A percentile compares a stretch with the other conserved stretches of the same genome.
Conservation (phyloP, 352 stramenopile species). For the Phytopythium aichiense region DNA sequence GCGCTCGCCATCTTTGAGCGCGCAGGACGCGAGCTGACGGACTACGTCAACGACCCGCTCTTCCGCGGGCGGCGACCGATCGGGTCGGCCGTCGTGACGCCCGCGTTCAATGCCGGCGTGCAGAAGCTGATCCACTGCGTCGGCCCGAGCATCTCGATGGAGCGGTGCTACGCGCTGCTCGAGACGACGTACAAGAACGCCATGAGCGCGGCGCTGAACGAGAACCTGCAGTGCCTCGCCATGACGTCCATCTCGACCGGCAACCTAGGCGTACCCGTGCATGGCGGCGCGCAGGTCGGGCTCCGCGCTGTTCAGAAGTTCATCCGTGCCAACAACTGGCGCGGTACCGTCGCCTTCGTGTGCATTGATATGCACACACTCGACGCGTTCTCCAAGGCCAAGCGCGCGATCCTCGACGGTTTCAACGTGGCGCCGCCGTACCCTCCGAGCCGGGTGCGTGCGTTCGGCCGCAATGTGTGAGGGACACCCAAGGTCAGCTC, state of each 20-base stretch:
- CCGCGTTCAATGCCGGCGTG: constrained; percentile 43
- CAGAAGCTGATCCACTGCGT: constrained; percentile 54
- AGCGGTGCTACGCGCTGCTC: constrained; percentile 30
- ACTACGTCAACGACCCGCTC: constrained; percentile 26
- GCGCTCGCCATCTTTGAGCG: constrained; percentile 35
- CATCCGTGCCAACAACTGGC: constrained; percentile 30
- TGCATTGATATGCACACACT: constrained; percentile 27
- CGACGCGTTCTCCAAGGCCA: constrained; percentile 19
- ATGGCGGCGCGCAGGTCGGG: constrained; percentile 30
- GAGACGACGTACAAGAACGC: constrained; percentile 39
- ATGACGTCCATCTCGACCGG: constrained; percentile 63
- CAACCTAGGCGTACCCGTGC: constrained; percentile 28
- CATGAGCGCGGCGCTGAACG: constrained; percentile 28
- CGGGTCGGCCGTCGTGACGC: constrained; percentile 37
- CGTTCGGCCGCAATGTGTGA: neutral
- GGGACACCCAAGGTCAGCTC: neutral
- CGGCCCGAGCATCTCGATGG: constrained; percentile 32
- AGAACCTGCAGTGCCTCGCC: constrained; percentile 39
- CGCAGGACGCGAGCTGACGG: constrained; percentile 26
- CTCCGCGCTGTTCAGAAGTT: constrained; percentile 42
- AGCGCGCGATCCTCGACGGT: constrained; percentile 14
- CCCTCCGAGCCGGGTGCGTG: neutral
- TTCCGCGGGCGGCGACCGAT: constrained; percentile 23
- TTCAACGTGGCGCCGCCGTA: constrained; percentile 28
- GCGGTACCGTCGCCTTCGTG: constrained; percentile 30